Percentiles rank a stretch among this genome's conserved stretches.
phyloP scores from a whole-genome alignment of 2,329 filamentous ascomycete genomes.

The Ceratocystis albifundus region DNA sequence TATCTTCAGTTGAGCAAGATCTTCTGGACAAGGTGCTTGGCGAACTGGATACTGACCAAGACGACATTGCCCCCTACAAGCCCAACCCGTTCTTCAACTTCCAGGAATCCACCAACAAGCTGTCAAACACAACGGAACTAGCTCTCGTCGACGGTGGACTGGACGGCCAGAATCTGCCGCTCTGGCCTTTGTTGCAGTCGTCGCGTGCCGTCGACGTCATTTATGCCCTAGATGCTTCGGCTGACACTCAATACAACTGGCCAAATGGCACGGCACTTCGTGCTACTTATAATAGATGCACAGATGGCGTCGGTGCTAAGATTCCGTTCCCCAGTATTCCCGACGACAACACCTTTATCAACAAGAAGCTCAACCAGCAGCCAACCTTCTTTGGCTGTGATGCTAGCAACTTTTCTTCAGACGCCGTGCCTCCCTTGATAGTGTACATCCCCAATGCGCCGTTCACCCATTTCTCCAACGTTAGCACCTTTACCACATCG shows the following conservation, averaged over 20 bases:
- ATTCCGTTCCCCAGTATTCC: slow-evolving; percentile 50
- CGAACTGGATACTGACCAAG: slow-evolving; percentile 45
- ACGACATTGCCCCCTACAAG: slow-evolving; percentile 64
- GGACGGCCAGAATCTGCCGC: slow-evolving; percentile 67
- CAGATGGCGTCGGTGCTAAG: slow-evolving; percentile 37
- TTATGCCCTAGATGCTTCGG: slow-evolving; percentile 53
- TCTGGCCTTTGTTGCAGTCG: slow-evolving; percentile 49
- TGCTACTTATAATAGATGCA: slow-evolving; percentile 46
- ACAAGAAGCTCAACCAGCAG: slow-evolving; percentile 46
- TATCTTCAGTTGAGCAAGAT: slow-evolving; percentile 30
- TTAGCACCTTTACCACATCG: slow-evolving; percentile 59
- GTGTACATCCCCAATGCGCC: slow-evolving; percentile 84
- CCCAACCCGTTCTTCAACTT: slow-evolving; percentile 49
- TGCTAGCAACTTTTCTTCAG: slow-evolving; percentile 41
- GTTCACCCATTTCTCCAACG: slow-evolving; percentile 65
- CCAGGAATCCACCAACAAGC: slow-evolving; percentile 37
- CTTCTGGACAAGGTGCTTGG: slow-evolving; percentile 40
- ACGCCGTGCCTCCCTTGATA: slow-evolving; percentile 52
- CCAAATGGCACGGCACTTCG: slow-evolving; percentile 50
- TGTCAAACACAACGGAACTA: slow-evolving; percentile 40
- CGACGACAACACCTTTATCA: slow-evolving; percentile 43
- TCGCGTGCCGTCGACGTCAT: slow-evolving; percentile 48
- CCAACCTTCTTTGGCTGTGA: slow-evolving; percentile 56
- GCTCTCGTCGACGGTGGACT: slow-evolving; percentile 73
- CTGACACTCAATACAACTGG: slow-evolving; percentile 47